phyloP scores from a whole-genome alignment of 352 stramenopile genomes.

The Aphanomyces stellatus region DNA sequence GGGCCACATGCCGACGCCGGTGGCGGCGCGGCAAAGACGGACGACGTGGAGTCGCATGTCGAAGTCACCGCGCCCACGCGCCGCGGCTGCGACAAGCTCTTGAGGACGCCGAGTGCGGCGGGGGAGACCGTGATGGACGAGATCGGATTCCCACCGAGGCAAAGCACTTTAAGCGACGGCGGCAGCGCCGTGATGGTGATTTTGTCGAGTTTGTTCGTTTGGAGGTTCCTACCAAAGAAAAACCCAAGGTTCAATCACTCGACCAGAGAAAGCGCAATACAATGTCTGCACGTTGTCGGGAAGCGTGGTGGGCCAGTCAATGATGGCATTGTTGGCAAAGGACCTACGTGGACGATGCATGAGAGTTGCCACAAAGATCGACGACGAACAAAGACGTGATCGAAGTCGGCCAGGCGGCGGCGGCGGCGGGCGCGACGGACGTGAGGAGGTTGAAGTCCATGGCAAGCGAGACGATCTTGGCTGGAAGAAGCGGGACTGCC shows the following conservation, averaged over 20 bases:
- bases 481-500: neutral
- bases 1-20: neutral
- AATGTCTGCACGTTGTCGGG: neutral
- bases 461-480: neutral
- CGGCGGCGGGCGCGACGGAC: too few species aligned
- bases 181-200: conserved; percentile 3
- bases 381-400: too few species aligned
- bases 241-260: neutral
- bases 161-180: neutral
- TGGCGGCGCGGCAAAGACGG: neutral
- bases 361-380: too few species aligned
- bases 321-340: neutral
- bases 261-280: neutral
- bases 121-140: neutral
- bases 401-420: too few species aligned
- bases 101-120: neutral
- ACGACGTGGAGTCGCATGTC: neutral
- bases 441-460: neutral
- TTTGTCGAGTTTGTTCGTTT: neutral
- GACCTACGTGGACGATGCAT: neutral
- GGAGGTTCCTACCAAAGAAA: neutral
- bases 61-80: neutral
- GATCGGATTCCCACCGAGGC: neutral
- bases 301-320: neutral
- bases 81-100: neutral